These are phyloP conservation scores for Chrysopogon serrulatus DNA, from an alignment of 176 grass and related monocot species.

Conservation along the genomic window DNA sequence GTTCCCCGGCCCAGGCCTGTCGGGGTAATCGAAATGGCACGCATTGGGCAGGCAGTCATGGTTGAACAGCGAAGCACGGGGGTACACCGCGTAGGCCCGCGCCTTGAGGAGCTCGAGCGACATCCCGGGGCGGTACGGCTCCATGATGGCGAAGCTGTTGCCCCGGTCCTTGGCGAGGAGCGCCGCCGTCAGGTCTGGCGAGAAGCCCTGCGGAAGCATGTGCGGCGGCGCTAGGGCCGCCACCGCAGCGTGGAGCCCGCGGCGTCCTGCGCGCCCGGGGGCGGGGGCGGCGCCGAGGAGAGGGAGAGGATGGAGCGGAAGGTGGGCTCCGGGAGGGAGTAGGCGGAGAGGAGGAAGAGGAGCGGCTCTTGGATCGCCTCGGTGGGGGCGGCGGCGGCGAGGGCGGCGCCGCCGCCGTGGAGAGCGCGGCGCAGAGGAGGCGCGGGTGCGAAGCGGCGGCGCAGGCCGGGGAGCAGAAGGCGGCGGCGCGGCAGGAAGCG, in stretches of 20 bases:
- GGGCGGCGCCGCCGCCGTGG: background rate
- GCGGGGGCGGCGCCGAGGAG: slow-evolving; percentile 33
- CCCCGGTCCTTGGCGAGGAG: slow-evolving; percentile 72
- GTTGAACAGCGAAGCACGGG: slow-evolving; percentile 58
- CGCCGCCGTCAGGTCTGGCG: slow-evolving; percentile 45
- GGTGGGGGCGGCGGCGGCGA: slow-evolving; percentile 10
- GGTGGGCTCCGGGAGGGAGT: slow-evolving; percentile 43
- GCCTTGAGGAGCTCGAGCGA: slow-evolving; percentile 21
- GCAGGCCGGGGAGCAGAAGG: slow-evolving; percentile 50
- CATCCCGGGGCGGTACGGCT: slow-evolving; percentile 47
- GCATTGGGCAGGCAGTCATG: slow-evolving; percentile 91
- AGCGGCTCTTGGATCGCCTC: slow-evolving; percentile 35
- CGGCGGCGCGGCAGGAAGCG: slow-evolving; percentile 10
- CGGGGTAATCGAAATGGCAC: slow-evolving; percentile 68
- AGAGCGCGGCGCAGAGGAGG: slow-evolving; percentile 40
- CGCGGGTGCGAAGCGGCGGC: slow-evolving; percentile 33
- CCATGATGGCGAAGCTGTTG: slow-evolving; percentile 83
- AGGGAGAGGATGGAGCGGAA: slow-evolving; percentile 39
- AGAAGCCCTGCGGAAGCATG: slow-evolving; percentile 42
- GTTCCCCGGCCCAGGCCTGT: slow-evolving; percentile 45
- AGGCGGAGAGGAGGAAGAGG: slow-evolving; percentile 65
- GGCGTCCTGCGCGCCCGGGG: slow-evolving; percentile 1
- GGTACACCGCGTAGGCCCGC: slow-evolving; percentile 67
- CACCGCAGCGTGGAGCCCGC: slow-evolving; percentile 44
- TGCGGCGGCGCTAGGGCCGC: slow-evolving; percentile 35